Conservation (phyloP, 106 monocot genomes). For the Chionographis japonica region DNA sequence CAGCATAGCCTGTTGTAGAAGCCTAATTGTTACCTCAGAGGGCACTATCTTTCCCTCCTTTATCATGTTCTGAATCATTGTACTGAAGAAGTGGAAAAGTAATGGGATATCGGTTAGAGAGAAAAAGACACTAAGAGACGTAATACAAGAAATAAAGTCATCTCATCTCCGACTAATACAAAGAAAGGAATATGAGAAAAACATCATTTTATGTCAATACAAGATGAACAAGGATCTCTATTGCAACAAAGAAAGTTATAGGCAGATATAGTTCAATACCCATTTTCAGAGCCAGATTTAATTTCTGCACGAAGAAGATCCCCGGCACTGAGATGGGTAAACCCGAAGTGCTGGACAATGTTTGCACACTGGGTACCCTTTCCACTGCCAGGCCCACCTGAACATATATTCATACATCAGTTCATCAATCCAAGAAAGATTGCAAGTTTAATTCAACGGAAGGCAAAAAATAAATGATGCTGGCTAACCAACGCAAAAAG, state of each 20-base stretch:
- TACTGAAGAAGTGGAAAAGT: constrained; percentile 26
- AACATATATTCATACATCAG: neutral
- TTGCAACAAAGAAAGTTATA: too few relatives aligned
- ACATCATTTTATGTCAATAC: too few relatives aligned
- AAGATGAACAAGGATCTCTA: too few relatives aligned
- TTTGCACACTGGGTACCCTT: constrained; percentile 86
- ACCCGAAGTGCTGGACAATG: constrained; percentile 75
- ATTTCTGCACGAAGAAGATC: constrained; percentile 89
- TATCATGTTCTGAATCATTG: constrained; percentile 83
- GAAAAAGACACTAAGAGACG: neutral
- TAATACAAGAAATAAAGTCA: neutral
- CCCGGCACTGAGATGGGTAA: constrained; percentile 88
- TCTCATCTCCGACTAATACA: too few relatives aligned
- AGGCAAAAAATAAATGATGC: too few relatives aligned
- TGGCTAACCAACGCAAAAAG: too few relatives aligned
- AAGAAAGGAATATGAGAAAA: too few relatives aligned
- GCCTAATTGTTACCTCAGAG: constrained; percentile 68
- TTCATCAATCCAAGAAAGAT: too few relatives aligned
- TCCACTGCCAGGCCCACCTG: constrained; percentile 95
- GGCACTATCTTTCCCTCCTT: constrained; percentile 83
- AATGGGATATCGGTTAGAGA: neutral
- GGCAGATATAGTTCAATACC: constrained; percentile 39
- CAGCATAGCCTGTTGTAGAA: constrained; percentile 64
- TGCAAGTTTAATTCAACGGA: too few relatives aligned
- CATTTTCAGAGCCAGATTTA: constrained; percentile 80